Conservation (phyloP, 305 asterid species). For the Euphrasia arctica region DNA sequence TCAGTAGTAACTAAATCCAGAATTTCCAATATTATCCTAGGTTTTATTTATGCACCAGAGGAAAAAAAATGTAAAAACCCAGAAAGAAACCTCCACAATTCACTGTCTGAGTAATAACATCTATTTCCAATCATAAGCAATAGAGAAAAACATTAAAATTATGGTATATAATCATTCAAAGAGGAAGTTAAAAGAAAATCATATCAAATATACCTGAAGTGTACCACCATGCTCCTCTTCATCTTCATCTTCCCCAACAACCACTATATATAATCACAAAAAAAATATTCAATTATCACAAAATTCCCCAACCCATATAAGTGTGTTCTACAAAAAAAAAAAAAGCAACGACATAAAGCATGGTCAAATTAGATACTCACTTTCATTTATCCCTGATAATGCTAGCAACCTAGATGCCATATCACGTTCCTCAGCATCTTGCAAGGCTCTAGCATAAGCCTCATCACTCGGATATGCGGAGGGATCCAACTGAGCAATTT, state of each 20-base stretch:
- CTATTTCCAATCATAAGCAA: too few relatives aligned
- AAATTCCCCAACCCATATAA: too few relatives aligned
- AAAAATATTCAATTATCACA: too few relatives aligned
- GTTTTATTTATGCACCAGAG: not conserved
- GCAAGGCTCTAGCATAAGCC: conserved; percentile 95
- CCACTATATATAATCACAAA: conserved; percentile 39
- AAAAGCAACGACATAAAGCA: too few relatives aligned
- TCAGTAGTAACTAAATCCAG: too few relatives aligned
- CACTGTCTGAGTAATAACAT: too few relatives aligned
- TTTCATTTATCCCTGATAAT: conserved; percentile 69
- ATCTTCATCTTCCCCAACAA: conserved; percentile 37
- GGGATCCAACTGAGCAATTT: conserved; percentile 67
- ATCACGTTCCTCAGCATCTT: conserved; percentile 86
- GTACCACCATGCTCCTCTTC: conserved; percentile 45
- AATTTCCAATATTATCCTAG: conserved; percentile 5
- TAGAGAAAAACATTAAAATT: not conserved
- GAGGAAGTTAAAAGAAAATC: conserved; percentile 6
- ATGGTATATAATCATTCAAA: not conserved
- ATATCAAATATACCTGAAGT: conserved; percentile 52
- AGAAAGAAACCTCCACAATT: not conserved
- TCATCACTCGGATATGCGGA: conserved; percentile 86
- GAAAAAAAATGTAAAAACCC: conserved; percentile 3
- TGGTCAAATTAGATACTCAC: conserved; percentile 30
- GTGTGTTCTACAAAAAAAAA: too few relatives aligned
- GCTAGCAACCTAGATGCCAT: conserved; percentile 89